Evolutionary conservation across 2,329 filamentous ascomycete genomes (phyloP), one percentile per base, ranked within the genome.

Genomic region (Fusarium cyanostomum): DNA sequence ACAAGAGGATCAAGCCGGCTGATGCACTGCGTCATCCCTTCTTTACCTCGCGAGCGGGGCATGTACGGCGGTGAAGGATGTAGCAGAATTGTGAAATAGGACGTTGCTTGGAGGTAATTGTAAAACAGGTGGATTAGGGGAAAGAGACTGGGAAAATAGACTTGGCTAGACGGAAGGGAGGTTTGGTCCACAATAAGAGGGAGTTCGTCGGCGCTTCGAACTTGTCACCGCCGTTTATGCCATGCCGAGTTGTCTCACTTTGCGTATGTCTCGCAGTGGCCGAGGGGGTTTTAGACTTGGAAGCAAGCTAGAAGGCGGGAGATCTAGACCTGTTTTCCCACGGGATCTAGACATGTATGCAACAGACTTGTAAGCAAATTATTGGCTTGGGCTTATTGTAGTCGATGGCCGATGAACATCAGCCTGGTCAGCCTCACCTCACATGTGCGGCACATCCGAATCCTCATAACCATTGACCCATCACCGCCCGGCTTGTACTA

Each of bases 1-100:
- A 97, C 75, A 96, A 96, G 82, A 86, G 95, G 62, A 91, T 95
- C 71, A 94, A 91, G 42, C 92, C 95, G 0, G 82, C 85, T 12
- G 94, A 98, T 72, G 95, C 95, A 44, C 80, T 98, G 69, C 89
- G 88, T 72, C 94, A 98, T 80, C 91, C 91, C 1, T 98, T 98
- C 77, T 92, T 98, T 69, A 80, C 79, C 24, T 79, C 82, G 21
- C 67, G 59, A 52, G 54, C 69, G 42, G 71, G 70, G 33, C 43
- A 62, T 26, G 54, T 70, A 30, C 70, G 72, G 42, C 66, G 70
- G 49, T 74, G 48, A 58, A 33, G 37, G 38, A 33, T 30, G 50
- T 42, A 58, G 60, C 38, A 48, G 33, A 28, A 50, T 39, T 24
- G 33, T 52, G 21, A 51, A 38, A 52, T 26, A 56, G 48, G 37